Conservation (phyloP, 2,329 filamentous ascomycete genomes). For the Fusarium anthophilum region DNA sequence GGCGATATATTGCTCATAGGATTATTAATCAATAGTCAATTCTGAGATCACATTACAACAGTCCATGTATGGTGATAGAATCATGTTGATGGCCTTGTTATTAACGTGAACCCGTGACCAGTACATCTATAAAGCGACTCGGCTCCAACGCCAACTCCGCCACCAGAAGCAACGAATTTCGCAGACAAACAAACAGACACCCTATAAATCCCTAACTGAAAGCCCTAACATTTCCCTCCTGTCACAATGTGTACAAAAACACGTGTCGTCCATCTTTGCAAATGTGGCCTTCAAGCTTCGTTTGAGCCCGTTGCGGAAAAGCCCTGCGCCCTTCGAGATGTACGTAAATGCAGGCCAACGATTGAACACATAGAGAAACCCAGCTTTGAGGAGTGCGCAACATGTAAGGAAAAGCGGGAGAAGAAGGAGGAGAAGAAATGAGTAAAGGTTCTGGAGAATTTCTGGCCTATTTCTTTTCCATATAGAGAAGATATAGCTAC, state of each 20-base stretch:
- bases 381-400: neutral
- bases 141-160: neutral
- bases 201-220: too few species aligned
- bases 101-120: neutral
- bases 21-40: rapidly evolving
- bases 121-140: neutral
- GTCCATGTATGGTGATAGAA: neutral
- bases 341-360: rapidly evolving
- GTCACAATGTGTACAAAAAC: neutral
- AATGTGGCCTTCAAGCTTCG: neutral
- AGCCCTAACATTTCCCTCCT: rapidly evolving
- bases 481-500: rapidly evolving
- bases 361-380: neutral
- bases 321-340: rapidly evolving
- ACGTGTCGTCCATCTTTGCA: neutral
- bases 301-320: neutral
- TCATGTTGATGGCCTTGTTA: too few species aligned
- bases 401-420: neutral
- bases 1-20: neutral
- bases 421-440: neutral
- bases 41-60: too few species aligned
- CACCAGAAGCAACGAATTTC: neutral
- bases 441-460: rapidly evolving
- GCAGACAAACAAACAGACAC: too few species aligned
- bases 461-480: rapidly evolving